These are phyloP conservation scores for Hydnomerulius pinastri DNA, from an alignment of 768 basidiomycete species.

Conservation along the genomic window DNA sequence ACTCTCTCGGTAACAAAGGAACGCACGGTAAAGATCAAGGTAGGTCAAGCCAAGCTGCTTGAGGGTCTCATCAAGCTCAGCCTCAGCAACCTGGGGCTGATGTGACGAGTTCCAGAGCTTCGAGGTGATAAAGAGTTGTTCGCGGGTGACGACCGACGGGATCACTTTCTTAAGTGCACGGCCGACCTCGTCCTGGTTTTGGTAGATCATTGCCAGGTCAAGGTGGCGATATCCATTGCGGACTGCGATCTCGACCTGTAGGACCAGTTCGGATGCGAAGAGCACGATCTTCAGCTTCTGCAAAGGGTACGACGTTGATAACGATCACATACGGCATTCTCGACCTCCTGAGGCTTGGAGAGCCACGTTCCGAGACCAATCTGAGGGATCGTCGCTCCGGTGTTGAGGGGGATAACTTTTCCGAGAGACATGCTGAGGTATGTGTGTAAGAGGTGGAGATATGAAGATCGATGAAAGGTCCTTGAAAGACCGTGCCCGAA, in stretches of 20 bases:
- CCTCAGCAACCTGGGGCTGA: conserved; percentile 64
- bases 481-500: neutral
- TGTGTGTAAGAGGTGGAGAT: neutral
- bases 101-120: conserved; percentile 85
- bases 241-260: conserved; percentile 74
- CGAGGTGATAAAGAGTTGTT: conserved; percentile 79
- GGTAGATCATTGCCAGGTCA: conserved; percentile 79
- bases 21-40: conserved; percentile 77
- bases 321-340: conserved; percentile 55
- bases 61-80: conserved; percentile 76
- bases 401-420: conserved; percentile 42
- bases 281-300: neutral
- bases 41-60: conserved; percentile 71
- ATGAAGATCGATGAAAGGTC: neutral
- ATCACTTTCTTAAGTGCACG: conserved; percentile 76
- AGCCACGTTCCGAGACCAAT: conserved; percentile 87
- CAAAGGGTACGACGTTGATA: neutral
- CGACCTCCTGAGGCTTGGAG: conserved; percentile 74
- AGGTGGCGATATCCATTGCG: conserved; percentile 80
- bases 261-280: neutral
- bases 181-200: conserved; percentile 79
- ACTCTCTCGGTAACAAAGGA: neutral
- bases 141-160: conserved; percentile 73
- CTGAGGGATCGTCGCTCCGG: conserved; percentile 62
- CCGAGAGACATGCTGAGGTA: conserved; percentile 41